Conservation (phyloP, 108 stramenopile genomes). For the Nitzschia palea region DNA sequence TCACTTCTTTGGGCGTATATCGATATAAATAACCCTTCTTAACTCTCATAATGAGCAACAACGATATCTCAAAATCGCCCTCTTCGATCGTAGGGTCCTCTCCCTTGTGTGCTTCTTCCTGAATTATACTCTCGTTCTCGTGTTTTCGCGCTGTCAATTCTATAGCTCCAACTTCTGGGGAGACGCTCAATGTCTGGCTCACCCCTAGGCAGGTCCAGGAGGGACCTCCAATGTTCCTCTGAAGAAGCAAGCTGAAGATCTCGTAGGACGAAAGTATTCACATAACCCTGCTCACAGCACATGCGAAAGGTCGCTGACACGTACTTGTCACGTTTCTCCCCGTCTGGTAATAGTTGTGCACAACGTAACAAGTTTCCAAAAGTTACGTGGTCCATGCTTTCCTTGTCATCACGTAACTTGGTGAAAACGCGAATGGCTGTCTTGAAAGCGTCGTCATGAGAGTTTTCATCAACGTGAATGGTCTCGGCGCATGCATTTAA, state of each 20-base stretch:
- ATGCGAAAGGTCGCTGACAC: slow-evolving; percentile 36
- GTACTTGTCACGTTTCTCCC: slow-evolving; percentile 37
- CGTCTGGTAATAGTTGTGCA: slow-evolving; percentile 37
- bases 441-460: slow-evolving; percentile 39
- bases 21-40: no score
- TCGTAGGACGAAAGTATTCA: slow-evolving; percentile 42
- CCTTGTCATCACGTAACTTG: slow-evolving; percentile 13
- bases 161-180: slow-evolving; percentile 17
- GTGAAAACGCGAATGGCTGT: slow-evolving; percentile 40
- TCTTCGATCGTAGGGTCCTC: no score
- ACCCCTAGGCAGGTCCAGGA: slow-evolving; percentile 12
- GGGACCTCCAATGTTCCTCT: slow-evolving; percentile 25
- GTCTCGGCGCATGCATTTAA: slow-evolving; percentile 49
- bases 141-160: background rate
- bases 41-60: no score
- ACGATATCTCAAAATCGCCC: no score
- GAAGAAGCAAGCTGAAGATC: slow-evolving; percentile 29
- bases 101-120: no score
- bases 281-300: slow-evolving; percentile 38
- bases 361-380: slow-evolving; percentile 48
- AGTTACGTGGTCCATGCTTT: slow-evolving; percentile 50
- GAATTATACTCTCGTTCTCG: no score
- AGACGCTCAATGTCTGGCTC: slow-evolving; percentile 24
- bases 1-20: no score
- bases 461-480: slow-evolving; percentile 3